Base-by-base conservation (phyloP, 495 filamentous ascomycete species). In the Annulohypoxylon moriforme region DNA sequence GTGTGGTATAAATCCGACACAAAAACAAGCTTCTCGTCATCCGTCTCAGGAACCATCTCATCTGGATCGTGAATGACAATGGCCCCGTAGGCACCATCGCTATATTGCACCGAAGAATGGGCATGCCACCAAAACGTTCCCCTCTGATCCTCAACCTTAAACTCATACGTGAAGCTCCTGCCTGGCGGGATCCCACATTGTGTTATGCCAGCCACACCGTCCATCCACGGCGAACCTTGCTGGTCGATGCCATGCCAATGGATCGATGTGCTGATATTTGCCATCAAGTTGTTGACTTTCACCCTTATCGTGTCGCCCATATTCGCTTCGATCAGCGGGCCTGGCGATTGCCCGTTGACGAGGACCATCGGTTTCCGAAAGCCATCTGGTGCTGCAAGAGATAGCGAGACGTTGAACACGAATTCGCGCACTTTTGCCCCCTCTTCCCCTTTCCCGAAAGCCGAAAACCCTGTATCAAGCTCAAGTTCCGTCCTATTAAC, bases 341-440 rank as follows among this genome's bases (percentile, higher is more conserved):
- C 88, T 0, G 88, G 88, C 34, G 83, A 83, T 44, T 81, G 81
- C n/a, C 83, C 84, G 72, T 90, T 89, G 71, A 89, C 83, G 9
- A 81, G 77, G 40, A 87, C 77, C 82, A 88, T 84, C 2, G 79
- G 81, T 18, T 87, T 81, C 27, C 72, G 78, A 24, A 86, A 83
- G 3, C 85, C 83, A 69, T 90, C 87, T 0, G 87, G 88, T 9
- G 73, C 60, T 10, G 75, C 77, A 2, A 65, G 49, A 8, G 68
- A 74, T 24, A 70, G 55, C 29, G 71, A 36, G 18, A 78, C 68
- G 16, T 80, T 72, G 42, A 81, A 77, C 49, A 63, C 65, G 29
- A 72, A 78, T 13, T 78, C 70, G 14, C 76, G 68, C 7, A 71
- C 53, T n/a, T 61, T 14, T 5, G 14, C 40, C 9, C 16, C 40